Base-by-base conservation (phyloP, 2,329 filamentous ascomycete species). In the Didymella exigua region DNA sequence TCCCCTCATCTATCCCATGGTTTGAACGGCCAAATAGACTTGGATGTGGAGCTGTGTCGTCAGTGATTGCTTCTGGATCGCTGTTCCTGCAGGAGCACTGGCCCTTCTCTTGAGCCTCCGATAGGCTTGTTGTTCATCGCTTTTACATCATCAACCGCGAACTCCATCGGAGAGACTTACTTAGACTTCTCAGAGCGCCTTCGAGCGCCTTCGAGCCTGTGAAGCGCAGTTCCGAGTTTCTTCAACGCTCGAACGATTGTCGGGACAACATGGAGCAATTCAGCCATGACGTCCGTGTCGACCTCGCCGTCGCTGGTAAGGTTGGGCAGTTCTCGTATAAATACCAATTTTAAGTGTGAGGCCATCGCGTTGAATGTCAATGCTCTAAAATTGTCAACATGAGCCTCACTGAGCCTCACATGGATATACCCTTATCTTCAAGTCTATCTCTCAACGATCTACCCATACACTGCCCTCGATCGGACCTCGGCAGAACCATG, bases 301-400 rank as follows among this genome's bases (percentile, higher is more conserved):
- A 18, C 23, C n/a, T 24, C 24, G 38, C 27, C 43, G 31, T 19
- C 27, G n/a, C n/a, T n/a, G n/a, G n/a, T n/a, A n/a, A 31, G 27
- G n/a, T 50, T 50, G 36, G 47, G 42, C 36, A 45, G 47, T 16
- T 36, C 24, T 13, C 41, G 41, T 55, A 50, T 50, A 50, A 42
- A 46, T 45, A 38, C 36, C 46, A 34, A 37, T 27, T 27, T 49
- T 7, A 10, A 16, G n/a, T 30, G 18, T 33, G 10, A 23, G 18
- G 24, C 46, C 34, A n/a, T 24, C 42, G 34, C 19, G n/a, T 18
- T 23, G 21, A 37, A 34, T 16, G 19, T 19, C 46, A 26, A 27
- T 27, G n/a, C 18, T 29, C 9, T 19, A 14, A 14, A 18, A 7
- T 30, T 37, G 13, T 7, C 27, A 41, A 26, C n/a, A 46, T 55